Base-by-base conservation (phyloP, 2,329 filamentous ascomycete genomes). In the Botryotinia globosa region DNA sequence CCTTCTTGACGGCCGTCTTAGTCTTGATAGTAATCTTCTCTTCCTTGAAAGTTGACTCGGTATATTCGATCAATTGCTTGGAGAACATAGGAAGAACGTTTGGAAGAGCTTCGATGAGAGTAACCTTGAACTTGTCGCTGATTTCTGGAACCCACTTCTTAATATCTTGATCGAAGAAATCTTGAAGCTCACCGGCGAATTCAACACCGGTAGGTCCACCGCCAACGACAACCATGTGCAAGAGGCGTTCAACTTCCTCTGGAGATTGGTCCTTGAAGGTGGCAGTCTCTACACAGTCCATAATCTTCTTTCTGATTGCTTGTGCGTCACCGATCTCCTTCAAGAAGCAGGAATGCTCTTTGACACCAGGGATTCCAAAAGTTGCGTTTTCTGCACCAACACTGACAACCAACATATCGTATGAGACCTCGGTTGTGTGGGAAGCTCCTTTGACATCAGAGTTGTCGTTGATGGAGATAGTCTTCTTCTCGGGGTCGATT, bases 61-160 rank as follows among this genome's bases (percentile, higher is more conserved):
- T 99, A 87, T 99, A 99, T 81, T 99, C 96, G 81, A 99, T 98
- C 80, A 99, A 87, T 84, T 97, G 94, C 89, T 98, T 98, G 82
- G 94, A 97, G 88, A 99, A 99, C 88, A 94, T 97, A 80, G 96
- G 96, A 77, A 99, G 89, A 69, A 97, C 94, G 83, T 97, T 98
- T 79, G 96, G 96, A 48, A 99, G 89, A 74, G 96, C 96, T 85
- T 99, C 96, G 77, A 99, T 95, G 65, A 99, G 90, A 73, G 96
- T 99, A 76, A 99, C 95, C 83, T 94, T 93, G 90, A 99, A 98
- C 84, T 94, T 93, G 80, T 94, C 90, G 82, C 91, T 90, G 83
- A 99, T 97, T 75, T 98, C 94, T 63, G 97, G 97, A 77, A 99
- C 92, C 88, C 97, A 94, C 86, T 98, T 98, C 88, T 93, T 94